Percentiles rank a stretch among this genome's conserved stretches.
phyloP scores from a whole-genome alignment of 2,329 filamentous ascomycete species.

The Claviceps sp. region DNA sequence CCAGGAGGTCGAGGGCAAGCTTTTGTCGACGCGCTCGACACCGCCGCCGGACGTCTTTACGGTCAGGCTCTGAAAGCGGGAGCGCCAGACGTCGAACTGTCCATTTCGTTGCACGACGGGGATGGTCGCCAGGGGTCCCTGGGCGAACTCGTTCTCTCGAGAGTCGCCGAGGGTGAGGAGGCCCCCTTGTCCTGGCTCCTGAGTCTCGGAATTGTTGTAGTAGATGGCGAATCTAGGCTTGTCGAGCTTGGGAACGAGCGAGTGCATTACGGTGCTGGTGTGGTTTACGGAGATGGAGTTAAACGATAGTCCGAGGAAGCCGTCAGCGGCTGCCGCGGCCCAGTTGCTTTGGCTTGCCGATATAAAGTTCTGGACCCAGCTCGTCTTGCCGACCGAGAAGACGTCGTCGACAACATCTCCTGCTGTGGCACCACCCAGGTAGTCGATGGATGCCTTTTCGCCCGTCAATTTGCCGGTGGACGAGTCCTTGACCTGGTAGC shows the following conservation, averaged over 20 bases:
- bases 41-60: conserved; percentile 1
- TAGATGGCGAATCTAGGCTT: conserved; percentile 19
- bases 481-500: conserved; percentile 16
- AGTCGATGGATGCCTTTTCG: conserved; percentile 12
- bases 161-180: conserved; percentile 21
- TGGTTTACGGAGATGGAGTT: conserved; percentile 16
- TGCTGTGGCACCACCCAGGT: conserved; percentile 16
- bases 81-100: conserved; percentile 20
- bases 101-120: conserved; percentile 6
- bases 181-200: conserved; percentile 8
- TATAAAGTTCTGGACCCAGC: conserved; percentile 19
- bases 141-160: conserved; percentile 16
- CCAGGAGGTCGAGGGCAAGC: neutral
- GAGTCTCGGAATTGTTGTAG: conserved; percentile 12
- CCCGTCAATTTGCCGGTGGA: conserved; percentile 13
- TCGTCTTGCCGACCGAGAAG: conserved; percentile 9
- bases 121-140: conserved; percentile 12
- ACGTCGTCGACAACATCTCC: conserved; percentile 16
- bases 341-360: conserved; percentile 17
- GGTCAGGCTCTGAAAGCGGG: conserved; percentile 1
- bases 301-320: conserved; percentile 23
- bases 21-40: neutral
- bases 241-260: conserved; percentile 19
- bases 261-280: conserved; percentile 19
- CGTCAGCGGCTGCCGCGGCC: conserved; percentile 17